Base-by-base conservation (phyloP, 768 basidiomycete genomes). In the Podaxis sp. region DNA sequence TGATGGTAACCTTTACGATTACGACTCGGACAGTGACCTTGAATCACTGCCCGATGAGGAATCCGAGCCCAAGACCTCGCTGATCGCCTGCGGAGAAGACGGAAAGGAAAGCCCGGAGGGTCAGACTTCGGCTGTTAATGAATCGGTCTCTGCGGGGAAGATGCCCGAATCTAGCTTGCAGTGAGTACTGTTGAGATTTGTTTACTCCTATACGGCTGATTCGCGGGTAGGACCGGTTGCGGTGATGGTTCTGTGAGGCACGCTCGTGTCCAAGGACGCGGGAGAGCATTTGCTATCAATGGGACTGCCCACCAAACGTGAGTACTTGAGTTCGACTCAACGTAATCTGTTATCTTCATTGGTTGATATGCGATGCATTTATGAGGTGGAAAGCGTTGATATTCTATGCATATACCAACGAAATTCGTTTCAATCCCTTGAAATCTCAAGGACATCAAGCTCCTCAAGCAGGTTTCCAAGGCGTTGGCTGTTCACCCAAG, bases 401-500 rank as follows among this genome's bases (percentile, higher is more conserved):
- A 17, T 50, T 48, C 24, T 63, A 56, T 36, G 44, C 56, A 4
- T 56, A 56, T 46, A 63, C 62, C 3, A 56, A 56, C n/a, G 44
- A 63, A 51, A 41, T 63, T 22, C 26, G 30, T 17, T 63, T 63
- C 44, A 24, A 49, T 38, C 30, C 44, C 17, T 41, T 63, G 55
- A 56, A 46, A 28, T 63, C 62, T n/a, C 62, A 30, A 17, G 15
- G 8, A 40, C 24, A 24, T 11, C 30, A 26, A 33, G 22, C n/a
- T 15, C 12, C 17, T 41, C 22, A 15, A 36, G 46, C 22, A 46
- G 22, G 10, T 26, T 30, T 36, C 33, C n/a, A 22, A 49, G 48
- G 4, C 5, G 26, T 63, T 44, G 58, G 49, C 22, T 76, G 75
- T 36, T 77, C 75, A 11, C 75, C 76, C 60, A 76, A 77, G 67